Evolutionary conservation across 768 basidiomycete genomes (phyloP).

Genomic region (Clitopilus hobsonii): DNA sequence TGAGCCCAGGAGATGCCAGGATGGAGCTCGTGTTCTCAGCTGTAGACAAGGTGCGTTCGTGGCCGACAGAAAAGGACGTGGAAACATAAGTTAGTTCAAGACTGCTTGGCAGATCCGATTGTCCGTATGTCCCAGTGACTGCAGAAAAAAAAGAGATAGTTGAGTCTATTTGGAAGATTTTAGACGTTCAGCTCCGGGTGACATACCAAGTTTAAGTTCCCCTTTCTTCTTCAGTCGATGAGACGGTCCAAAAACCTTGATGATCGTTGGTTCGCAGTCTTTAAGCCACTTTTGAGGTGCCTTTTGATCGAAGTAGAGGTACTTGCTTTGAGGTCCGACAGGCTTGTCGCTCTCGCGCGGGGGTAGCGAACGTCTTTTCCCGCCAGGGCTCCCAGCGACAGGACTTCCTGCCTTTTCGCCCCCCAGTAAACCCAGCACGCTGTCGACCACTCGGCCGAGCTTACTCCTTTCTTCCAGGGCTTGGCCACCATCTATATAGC

Average conservation of each 20-base stretch:
- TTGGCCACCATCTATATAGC: conserved; percentile 33
- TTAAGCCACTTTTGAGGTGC: neutral
- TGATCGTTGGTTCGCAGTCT: neutral
- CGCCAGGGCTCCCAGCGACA: neutral
- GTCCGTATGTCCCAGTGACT: neutral
- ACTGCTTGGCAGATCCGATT: neutral
- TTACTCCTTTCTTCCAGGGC: neutral
- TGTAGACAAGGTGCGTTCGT: neutral
- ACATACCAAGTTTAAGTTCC: neutral
- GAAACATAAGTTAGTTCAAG: neutral
- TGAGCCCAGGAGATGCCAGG: neutral
- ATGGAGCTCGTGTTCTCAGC: neutral
- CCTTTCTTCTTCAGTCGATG: neutral
- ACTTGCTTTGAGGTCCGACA: neutral
- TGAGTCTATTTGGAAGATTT: no score
- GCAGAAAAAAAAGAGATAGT: neutral
- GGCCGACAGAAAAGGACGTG: neutral
- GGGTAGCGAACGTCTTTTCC: neutral
- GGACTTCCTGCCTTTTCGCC: neutral
- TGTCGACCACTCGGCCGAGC: neutral
- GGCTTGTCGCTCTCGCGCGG: neutral
- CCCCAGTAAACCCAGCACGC: neutral
- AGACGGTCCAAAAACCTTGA: neutral
- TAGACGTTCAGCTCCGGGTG: no score
- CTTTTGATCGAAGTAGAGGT: neutral